Evolutionary conservation across 345 rosid species (phyloP).

Genomic region (Gossypium mustelinum): DNA sequence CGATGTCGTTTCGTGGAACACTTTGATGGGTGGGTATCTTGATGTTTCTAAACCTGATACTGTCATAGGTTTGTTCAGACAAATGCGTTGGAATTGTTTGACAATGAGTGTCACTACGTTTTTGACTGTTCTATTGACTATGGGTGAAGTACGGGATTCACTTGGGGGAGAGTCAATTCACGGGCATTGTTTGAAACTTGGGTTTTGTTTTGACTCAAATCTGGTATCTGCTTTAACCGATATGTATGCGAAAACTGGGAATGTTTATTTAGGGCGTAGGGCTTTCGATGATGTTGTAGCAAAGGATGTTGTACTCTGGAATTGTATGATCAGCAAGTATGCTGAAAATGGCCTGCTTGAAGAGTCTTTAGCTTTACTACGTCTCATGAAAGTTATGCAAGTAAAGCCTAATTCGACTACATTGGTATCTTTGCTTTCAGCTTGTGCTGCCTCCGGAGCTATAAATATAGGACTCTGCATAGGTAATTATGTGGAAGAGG

Average conservation of each 20-base stretch:
- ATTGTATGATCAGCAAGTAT: slow-evolving; percentile 58
- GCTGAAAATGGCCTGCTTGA: slow-evolving; percentile 49
- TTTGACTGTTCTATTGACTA: slow-evolving; percentile 37
- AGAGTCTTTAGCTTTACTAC: slow-evolving; percentile 44
- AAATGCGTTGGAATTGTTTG: slow-evolving; percentile 29
- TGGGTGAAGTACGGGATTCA: slow-evolving; percentile 36
- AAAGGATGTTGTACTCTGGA: slow-evolving; percentile 58
- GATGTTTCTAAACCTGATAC: slow-evolving; percentile 31
- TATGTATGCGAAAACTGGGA: slow-evolving; percentile 43
- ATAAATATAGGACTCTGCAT: slow-evolving; percentile 31
- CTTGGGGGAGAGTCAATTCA: slow-evolving; percentile 38
- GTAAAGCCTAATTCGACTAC: slow-evolving; percentile 50
- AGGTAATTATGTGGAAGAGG: slow-evolving; percentile 33
- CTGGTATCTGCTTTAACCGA: slow-evolving; percentile 49
- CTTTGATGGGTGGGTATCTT: slow-evolving; percentile 49
- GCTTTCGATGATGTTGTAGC: slow-evolving; percentile 38
- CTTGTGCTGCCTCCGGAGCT: slow-evolving; percentile 46
- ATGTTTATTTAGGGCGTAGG: slow-evolving; percentile 34
- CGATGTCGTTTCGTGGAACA: slow-evolving; percentile 54
- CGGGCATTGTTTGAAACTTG: slow-evolving; percentile 45
- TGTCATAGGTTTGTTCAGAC: slow-evolving; percentile 34
- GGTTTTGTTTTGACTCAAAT: slow-evolving; percentile 37
- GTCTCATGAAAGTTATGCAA: slow-evolving; percentile 42
- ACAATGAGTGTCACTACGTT: slow-evolving; percentile 33
- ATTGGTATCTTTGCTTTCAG: slow-evolving; percentile 49